Base-by-base conservation (phyloP, 139 green algal genomes). In the Chlorella vulgaris region DNA sequence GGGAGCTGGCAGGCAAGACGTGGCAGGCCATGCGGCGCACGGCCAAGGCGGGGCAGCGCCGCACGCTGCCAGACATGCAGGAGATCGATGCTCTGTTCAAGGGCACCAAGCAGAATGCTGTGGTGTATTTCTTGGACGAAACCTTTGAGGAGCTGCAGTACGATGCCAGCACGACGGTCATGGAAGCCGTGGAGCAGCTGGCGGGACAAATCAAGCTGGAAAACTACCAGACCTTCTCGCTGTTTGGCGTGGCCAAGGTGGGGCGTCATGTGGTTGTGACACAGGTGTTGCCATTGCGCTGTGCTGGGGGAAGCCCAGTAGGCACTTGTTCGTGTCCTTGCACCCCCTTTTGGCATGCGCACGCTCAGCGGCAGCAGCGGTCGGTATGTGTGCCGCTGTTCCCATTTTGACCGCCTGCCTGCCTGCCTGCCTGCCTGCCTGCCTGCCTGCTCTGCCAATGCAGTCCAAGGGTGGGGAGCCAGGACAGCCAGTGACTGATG, bases 71-170 rank as follows among this genome's bases (percentile, higher is more conserved):
- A 26, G 63, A 76, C 77, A 74, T 74, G 63, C 65, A 70, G 61
- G 96, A 99, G 91, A 93, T 98, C 36, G 92, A 96, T 42, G 92
- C 93, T n/a, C 80, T 97, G 53, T 84, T 96, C 31, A 83, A 83
- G 21, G 89, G 89, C 24, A 67, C 79, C 0, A 88, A 89, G 78
- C 87, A 96, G 40, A 95, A 88, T 35, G 91, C 92, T 1, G 94
- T 98, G 38, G 92, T 96, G 1, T 97, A 95, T 84, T 99, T 99
- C 87, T 87, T 99, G 84, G 96, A 99, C 68, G 95, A 98, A 74
- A 98, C 95, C 4, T 98, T 98, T 87, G 94, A 98, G 87, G 94
- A 98, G 87, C 85, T 99, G 35, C 76, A 81, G 2, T 99, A 96
- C 66, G 94, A 98, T 78, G 84, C 95, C 35, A 93, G 88, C 43